Base-by-base conservation (phyloP, 345 rosid genomes). In the Pelargonium nanum region DNA sequence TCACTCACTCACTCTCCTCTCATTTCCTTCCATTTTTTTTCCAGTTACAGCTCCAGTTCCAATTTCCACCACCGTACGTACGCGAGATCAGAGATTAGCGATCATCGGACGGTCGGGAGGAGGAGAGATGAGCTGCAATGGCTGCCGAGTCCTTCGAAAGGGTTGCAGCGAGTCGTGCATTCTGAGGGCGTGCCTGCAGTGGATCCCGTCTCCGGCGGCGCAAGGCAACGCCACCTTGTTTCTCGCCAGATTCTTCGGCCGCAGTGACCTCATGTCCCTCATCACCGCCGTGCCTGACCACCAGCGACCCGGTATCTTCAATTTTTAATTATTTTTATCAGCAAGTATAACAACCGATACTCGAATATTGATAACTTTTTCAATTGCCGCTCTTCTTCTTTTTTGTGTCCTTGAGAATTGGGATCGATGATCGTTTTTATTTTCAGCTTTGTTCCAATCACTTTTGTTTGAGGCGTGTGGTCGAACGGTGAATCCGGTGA, bases 201-300 rank as follows among this genome's bases (percentile, higher is more conserved):
- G 82, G 80, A 74, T 91, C 62, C 78, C 75, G 22, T 65, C 72
- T 15, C 65, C 93, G 0, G 83, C 81, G 59, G 84, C 93, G 19
- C 96, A 91, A 61, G 91, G 87, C 24, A 64, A 91, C 75, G 97
- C 97, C 60, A 91, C 97, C 26, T 74, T 87, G 23, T 91, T 87
- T 68, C 89, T 91, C 48, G 91, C 97, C 55, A 84, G 83, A 60
- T 91, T 91, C 81, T 91, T 87, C 57, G 97, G 97, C 68, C 97
- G 97, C 16, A 86, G 93, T 50, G 93, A 87, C 44, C 87, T 91
- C 59, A 74, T 87, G 78, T 82, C 91, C 59, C 85, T 82, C 54
- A 75, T 91, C 58, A 79, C 93, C 70, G 69, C 89, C 61, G 93
- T 82, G 40, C 84, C 95, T 16, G 68, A 71, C 26, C 30, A 68